These are phyloP conservation scores for Cladosporium cucumerinum DNA, from an alignment of 2,329 filamentous ascomycete species.

Conservation along the genomic window DNA sequence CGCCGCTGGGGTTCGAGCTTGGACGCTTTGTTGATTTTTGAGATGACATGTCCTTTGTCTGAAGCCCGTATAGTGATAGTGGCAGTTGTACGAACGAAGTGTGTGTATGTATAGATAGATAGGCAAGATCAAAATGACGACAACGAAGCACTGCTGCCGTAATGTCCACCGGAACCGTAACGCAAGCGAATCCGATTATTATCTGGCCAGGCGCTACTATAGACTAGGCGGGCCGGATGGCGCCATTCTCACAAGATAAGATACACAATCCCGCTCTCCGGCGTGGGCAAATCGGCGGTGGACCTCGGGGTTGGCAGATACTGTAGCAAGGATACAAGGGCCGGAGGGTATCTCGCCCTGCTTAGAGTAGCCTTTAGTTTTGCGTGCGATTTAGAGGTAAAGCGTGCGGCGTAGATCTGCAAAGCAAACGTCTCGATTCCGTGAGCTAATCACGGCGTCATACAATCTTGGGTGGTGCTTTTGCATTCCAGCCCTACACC, in stretches of 20 bases:
- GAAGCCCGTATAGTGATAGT: not conserved
- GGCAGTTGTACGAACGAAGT: not conserved
- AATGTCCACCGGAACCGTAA: not conserved
- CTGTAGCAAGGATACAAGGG: not conserved
- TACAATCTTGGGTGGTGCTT: not conserved
- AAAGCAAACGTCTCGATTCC: not conserved
- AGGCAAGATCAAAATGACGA: constrained; percentile 5
- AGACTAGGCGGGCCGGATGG: constrained; percentile 14
- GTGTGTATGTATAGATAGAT: not conserved
- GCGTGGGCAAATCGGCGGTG: not conserved
- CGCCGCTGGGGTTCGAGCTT: not conserved
- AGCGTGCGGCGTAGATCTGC: not conserved
- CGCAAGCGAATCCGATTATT: constrained; percentile 9
- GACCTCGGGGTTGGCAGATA: not conserved
- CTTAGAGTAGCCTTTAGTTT: not conserved
- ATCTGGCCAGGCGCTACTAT: constrained; percentile 15
- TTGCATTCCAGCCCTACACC: constrained; percentile 11
- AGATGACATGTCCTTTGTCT: not conserved
- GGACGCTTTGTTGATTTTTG: constrained; percentile 1
- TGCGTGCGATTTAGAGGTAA: not conserved
- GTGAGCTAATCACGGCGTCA: constrained; percentile 9
- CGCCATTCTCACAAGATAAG: constrained; percentile 9
- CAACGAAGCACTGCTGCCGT: constrained; percentile 2
- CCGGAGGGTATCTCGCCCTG: not conserved
- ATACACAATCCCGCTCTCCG: not conserved